Percentiles rank a stretch among this genome's conserved stretches.
Conservation (phyloP, 805 yeast species). For the Candida lessepsii region DNA sequence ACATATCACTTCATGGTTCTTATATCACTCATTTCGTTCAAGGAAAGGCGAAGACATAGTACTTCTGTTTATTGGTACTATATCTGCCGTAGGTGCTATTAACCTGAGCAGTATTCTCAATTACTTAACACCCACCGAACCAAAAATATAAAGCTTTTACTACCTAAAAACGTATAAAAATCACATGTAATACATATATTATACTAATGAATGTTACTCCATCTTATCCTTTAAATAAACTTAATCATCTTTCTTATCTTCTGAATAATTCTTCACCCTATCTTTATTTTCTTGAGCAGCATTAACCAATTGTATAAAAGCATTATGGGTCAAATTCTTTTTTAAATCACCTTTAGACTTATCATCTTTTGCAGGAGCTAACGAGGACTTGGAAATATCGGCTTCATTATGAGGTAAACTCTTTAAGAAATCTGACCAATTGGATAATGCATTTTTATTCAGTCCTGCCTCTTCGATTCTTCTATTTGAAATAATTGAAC, state of each 20-base stretch:
- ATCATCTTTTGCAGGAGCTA: constrained; percentile 14
- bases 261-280: constrained; percentile 21
- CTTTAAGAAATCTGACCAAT: constrained; percentile 30
- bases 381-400: constrained; percentile 24
- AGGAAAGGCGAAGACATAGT: too few species aligned
- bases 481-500: constrained; percentile 17
- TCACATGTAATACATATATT: too few species aligned
- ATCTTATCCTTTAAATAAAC: neutral
- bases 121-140: too few species aligned
- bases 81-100: too few species aligned
- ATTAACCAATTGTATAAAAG: constrained; percentile 68
- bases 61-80: too few species aligned
- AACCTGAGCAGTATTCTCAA: too few species aligned
- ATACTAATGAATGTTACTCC: too few species aligned
- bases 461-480: constrained; percentile 11
- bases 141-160: too few species aligned
- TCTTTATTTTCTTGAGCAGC: constrained; percentile 66
- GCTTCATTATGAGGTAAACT: constrained; percentile 21
- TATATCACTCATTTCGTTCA: too few species aligned
- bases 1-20: too few species aligned
- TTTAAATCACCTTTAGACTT: constrained; percentile 17
- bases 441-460: constrained; percentile 17
- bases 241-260: constrained; percentile 1
- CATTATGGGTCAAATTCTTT: constrained; percentile 46
- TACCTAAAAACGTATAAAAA: too few species aligned